Base-by-base conservation (phyloP, 1,284 basidiomycete genomes). In the Ceratobasidium sp. region DNA sequence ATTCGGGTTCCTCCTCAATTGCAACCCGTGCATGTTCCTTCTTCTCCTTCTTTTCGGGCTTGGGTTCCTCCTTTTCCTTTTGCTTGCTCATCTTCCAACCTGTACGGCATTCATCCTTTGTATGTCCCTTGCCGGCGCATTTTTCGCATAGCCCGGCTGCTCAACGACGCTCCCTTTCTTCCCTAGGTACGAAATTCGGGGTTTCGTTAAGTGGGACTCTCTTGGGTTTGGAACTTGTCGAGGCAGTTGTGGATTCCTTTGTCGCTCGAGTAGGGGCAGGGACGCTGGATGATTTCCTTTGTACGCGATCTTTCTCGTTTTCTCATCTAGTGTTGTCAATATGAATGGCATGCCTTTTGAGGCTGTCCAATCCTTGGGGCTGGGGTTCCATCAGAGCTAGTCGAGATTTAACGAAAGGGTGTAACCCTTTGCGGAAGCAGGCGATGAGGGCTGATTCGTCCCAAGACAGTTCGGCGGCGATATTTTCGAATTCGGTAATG, bases 341-440 rank as follows among this genome's bases (percentile, higher is more conserved):
- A n/a, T n/a, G n/a, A n/a, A n/a, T n/a, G n/a, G n/a, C n/a, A n/a
- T n/a, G n/a, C n/a, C n/a, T n/a, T n/a, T n/a, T n/a, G n/a, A n/a
- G n/a, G n/a, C n/a, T n/a, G n/a, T n/a, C n/a, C n/a, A n/a, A n/a
- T n/a, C n/a, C n/a, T n/a, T n/a, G n/a, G n/a, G n/a, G n/a, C n/a
- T n/a, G n/a, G n/a, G n/a, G n/a, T n/a, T n/a, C n/a, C n/a, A n/a
- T n/a, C n/a, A n/a, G 25, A 33, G 56, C 21, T 59, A 30, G 30
- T 59, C 38, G 33, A 59, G 30, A 5, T 38, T 59, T 33, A 30
- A 59, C n/a, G n/a, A n/a, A n/a, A n/a, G n/a, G n/a, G 33, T 59
- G 56, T 12, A 59, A 16, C 5, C 56, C 56, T 5, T 1, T 16
- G 8, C n/a, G n/a, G 56, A n/a, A 59, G 7, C 23, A 33, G 1